Evolutionary conservation across 176 grass and related monocot genomes (phyloP).

Genomic region (Carex parvula): DNA sequence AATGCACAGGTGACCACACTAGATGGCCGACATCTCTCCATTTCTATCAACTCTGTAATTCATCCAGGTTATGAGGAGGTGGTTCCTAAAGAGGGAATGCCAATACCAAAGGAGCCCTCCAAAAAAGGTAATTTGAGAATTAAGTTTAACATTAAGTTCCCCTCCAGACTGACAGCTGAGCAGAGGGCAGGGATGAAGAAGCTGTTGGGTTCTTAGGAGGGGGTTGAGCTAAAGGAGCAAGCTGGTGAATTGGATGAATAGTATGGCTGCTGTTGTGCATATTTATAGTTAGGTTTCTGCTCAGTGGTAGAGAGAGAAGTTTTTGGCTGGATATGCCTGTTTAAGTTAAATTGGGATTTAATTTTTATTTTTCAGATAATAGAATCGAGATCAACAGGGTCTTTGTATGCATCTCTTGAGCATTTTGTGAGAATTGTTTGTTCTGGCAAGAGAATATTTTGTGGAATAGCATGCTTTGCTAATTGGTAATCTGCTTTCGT

Average conservation of each 20-base stretch:
- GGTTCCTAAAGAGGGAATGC: conserved; percentile 62
- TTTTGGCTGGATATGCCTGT: conserved; percentile 18
- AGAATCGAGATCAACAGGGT: conserved; percentile 8
- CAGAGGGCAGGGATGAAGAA: conserved; percentile 51
- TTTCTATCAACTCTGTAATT: conserved; percentile 42
- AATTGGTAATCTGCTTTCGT: not conserved
- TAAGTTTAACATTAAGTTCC: conserved; percentile 66
- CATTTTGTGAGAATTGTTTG: not conserved
- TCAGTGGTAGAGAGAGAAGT: conserved; percentile 2
- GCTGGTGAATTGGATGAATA: conserved; percentile 1
- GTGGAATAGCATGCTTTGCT: not conserved
- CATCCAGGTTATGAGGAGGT: conserved; percentile 60
- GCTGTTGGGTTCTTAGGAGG: conserved; percentile 40
- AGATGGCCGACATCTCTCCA: conserved; percentile 48
- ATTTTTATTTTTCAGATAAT: not conserved
- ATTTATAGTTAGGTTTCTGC: conserved; percentile 17
- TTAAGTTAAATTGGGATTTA: conserved; percentile 15
- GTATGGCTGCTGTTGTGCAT: conserved; percentile 20
- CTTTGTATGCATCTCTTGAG: not conserved
- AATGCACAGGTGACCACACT: conserved; percentile 45
- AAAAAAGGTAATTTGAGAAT: conserved; percentile 72
- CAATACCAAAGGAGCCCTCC: conserved; percentile 47
- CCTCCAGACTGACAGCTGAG: conserved; percentile 44
- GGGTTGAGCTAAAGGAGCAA: not conserved
- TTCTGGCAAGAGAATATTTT: not conserved